These are phyloP conservation scores for Tetrapisispora phaffii DNA, from an alignment of 805 yeast species.

Conservation along the genomic window DNA sequence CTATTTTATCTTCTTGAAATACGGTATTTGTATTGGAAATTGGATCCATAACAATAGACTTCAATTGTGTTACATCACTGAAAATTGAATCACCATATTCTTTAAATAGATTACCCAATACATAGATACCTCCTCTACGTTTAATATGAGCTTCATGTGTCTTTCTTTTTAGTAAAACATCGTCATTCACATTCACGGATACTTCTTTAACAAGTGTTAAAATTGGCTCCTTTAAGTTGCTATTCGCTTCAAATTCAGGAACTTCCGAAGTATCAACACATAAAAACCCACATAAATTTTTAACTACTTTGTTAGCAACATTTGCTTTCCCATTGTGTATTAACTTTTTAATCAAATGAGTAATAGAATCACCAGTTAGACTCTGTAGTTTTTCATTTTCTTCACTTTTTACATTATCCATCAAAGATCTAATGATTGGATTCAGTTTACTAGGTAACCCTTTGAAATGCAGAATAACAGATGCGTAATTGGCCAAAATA, in stretches of 20 bases:
- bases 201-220: slow-evolving; percentile 76
- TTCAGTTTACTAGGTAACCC: slow-evolving; percentile 77
- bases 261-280: slow-evolving; percentile 95
- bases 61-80: slow-evolving; percentile 53
- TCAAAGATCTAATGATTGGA: slow-evolving; percentile 76
- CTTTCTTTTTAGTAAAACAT: slow-evolving; percentile 49
- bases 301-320: slow-evolving; percentile 80
- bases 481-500: slow-evolving; percentile 65
- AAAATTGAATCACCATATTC: slow-evolving; percentile 49
- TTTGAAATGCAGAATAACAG: slow-evolving; percentile 56
- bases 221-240: slow-evolving; percentile 36
- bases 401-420: slow-evolving; percentile 86
- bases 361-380: slow-evolving; percentile 60
- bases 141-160: slow-evolving; percentile 69
- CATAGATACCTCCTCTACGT: slow-evolving; percentile 70
- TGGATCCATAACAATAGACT: slow-evolving; percentile 57
- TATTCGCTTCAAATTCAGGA: slow-evolving; percentile 75
- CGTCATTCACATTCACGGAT: slow-evolving; percentile 49
- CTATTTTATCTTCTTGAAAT: slow-evolving; percentile 25
- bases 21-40: slow-evolving; percentile 32
- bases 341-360: slow-evolving; percentile 53
- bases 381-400: slow-evolving; percentile 54
- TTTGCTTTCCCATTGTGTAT: slow-evolving; percentile 47
- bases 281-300: slow-evolving; percentile 81
- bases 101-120: slow-evolving; percentile 51